Base-by-base conservation (phyloP, 2,329 filamentous ascomycete genomes). In the Malbranchea zuffiana region DNA sequence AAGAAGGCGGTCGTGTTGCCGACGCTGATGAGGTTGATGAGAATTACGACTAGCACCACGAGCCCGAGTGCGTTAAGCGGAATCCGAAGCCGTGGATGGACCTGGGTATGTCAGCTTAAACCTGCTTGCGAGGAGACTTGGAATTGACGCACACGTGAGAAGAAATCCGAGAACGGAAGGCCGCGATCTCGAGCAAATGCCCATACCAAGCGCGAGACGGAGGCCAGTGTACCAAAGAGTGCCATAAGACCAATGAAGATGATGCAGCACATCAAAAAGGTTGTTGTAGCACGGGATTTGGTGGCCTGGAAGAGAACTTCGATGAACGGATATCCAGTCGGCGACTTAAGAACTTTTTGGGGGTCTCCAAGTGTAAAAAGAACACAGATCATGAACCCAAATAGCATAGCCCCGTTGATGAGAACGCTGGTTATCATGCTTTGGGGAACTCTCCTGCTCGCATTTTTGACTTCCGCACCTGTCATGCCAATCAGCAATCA, bases 151-250 rank as follows among this genome's bases (percentile, higher is more conserved):
- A 34, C 29, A 10, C 37, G n/a, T 11, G 6, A n/a, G 13, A 36
- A 15, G n/a, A 28, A 16, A 5, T 43, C 35, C 13, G 57, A 61
- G 41, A 57, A 62, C 5, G 61, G 61, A 4, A 65, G 38, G 3
- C 62, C 62, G 12, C 51, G 45, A 39, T 66, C 62, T n/a, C 62
- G 56, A 3, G 62, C 59, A 50, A 75, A 75, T 0, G 72, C 68
- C 65, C 68, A 75, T 7, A 71, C 65, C 39, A 73, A 65, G 6
- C 72, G 64, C 1, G 72, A 75, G 0, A 73, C 71, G 0, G 75
- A 70, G 1, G 69, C 71, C 0, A 78, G 63, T 43, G 71, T 68
- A 15, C 53, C 56, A 8, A 55, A 48, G 15, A 48, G 47, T 10
- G 47, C 49, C 18, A 49, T 52, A n/a, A 52, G 44, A 11, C 40